Evolutionary conservation across 140 eudicot genomes (phyloP), one percentile per base, ranked within the genome.

Genomic region (Cichorium intybus): DNA sequence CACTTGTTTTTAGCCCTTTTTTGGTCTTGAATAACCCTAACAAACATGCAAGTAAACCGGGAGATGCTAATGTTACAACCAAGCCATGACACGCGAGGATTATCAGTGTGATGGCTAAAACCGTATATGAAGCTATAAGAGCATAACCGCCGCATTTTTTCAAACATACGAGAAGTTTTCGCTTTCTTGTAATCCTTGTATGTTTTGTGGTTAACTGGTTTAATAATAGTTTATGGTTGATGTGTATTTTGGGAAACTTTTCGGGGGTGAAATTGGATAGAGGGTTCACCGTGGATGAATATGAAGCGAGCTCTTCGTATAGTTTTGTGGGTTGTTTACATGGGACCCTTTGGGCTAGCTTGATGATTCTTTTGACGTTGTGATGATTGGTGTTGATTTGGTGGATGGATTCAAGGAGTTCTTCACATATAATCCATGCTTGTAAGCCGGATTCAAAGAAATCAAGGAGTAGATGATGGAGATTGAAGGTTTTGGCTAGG

Each of bases 401-500:
- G 41, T 76, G 80, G 61, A 85, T 57, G 1, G 83, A 66, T 22
- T 59, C 62, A 11, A 84, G 83, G 49, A 90, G 80, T 21, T 69
- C 58, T 63, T 90, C 97, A 35, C 86, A 87, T 20, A 68, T 34
- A 26, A 23, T 74, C 81, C 81, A 64, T 20, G 91, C 86, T 53
- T 84, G 81, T 20, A 80, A 54, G 64, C 83, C 82, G 4, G 76
- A 80, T 49, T 71, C 56, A 23, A 87, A 87, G 82, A 77, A 87
- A 50, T 75, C 79, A 22, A 76, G 20, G 29, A 90, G 77, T 6
- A 80, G 80, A 26, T 69, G 75, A n/a, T 85, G 78, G 12, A 77
- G 60, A 14, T 76, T 24, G 24, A 62, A 67, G 76, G 76, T 60
- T 23, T 75, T 70, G 14, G 68, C 41, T 7, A 82, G 53, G 53